A percentile compares a stretch with the other conserved stretches of the same genome.
Conservation (phyloP, 805 yeast genomes). For the Metschnikowia gruessii region DNA sequence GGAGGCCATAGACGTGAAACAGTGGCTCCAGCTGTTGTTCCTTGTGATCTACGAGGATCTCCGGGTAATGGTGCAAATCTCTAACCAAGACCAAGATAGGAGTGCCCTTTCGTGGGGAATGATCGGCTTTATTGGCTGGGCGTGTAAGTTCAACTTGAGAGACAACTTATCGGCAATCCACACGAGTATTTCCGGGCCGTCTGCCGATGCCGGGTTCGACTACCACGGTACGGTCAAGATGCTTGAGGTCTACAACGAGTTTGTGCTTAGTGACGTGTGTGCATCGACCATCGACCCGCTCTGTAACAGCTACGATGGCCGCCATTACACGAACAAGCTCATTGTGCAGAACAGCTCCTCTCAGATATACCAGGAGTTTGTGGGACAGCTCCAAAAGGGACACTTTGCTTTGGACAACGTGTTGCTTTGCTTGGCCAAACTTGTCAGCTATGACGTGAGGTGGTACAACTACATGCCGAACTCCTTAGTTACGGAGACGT, state of each 20-base stretch:
- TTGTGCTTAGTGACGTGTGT: conserved; percentile 34
- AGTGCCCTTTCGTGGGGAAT: conserved; percentile 75
- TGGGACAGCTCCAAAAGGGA: conserved; percentile 25
- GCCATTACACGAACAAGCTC: conserved; percentile 33
- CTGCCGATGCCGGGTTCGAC: conserved; percentile 58
- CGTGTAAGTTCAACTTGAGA: conserved; percentile 37
- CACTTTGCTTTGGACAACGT: conserved; percentile 34
- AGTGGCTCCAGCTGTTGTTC: conserved; percentile 77
- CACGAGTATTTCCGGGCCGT: conserved; percentile 47
- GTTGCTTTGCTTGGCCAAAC: conserved; percentile 40
- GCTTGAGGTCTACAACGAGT: conserved; percentile 45
- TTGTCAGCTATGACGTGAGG: conserved; percentile 60
- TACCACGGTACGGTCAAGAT: conserved; percentile 53
- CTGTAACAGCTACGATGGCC: conserved; percentile 27
- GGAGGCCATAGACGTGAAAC: conserved; percentile 51
- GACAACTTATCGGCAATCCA: conserved; percentile 38
- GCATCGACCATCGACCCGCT: conserved; percentile 33
- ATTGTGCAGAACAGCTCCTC: conserved; percentile 26
- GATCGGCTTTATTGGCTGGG: conserved; percentile 48
- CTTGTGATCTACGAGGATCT: conserved; percentile 65
- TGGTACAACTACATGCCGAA: conserved; percentile 59
- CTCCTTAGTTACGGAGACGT: conserved; percentile 39
- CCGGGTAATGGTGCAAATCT: conserved; percentile 27
- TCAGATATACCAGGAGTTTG: conserved; percentile 22
- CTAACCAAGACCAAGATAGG: conserved; percentile 35